Percentiles rank a stretch among this genome's conserved stretches.
Evolutionary conservation across 306 rosid species (phyloP).

Genomic region (Pueraria montana): DNA sequence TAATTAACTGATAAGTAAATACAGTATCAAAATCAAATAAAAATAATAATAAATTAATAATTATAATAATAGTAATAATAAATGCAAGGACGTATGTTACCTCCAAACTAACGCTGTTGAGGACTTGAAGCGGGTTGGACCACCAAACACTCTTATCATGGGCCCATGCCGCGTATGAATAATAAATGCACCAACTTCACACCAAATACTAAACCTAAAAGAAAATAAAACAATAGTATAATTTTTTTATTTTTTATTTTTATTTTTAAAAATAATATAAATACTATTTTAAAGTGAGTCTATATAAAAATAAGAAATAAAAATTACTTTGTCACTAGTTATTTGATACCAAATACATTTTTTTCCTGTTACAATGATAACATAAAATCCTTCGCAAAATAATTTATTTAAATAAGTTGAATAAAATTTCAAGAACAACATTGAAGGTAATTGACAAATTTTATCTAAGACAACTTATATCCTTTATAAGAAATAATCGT

Average conservation of each 20-base stretch:
- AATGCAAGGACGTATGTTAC: neutral
- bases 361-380: neutral
- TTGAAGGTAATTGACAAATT: too few relatives aligned
- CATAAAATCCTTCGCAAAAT: neutral
- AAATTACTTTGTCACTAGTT: neutral
- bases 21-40: neutral
- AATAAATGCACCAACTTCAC: conserved; percentile 42
- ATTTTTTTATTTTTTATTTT: neutral
- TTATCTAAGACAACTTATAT: neutral
- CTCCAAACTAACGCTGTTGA: neutral
- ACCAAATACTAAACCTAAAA: conserved; percentile 8
- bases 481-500: neutral
- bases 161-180: conserved; percentile 14
- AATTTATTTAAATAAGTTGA: neutral
- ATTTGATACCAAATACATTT: neutral
- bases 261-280: neutral
- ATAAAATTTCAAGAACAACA: neutral
- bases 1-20: neutral
- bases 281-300: neutral
- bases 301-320: neutral
- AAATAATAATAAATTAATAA: neutral
- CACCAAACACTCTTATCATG: conserved; percentile 16
- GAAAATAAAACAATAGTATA: neutral
- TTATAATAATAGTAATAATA: neutral
- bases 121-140: neutral